Base-by-base conservation (phyloP, 2,329 filamentous ascomycete species). In the Didymella keratinophila region DNA sequence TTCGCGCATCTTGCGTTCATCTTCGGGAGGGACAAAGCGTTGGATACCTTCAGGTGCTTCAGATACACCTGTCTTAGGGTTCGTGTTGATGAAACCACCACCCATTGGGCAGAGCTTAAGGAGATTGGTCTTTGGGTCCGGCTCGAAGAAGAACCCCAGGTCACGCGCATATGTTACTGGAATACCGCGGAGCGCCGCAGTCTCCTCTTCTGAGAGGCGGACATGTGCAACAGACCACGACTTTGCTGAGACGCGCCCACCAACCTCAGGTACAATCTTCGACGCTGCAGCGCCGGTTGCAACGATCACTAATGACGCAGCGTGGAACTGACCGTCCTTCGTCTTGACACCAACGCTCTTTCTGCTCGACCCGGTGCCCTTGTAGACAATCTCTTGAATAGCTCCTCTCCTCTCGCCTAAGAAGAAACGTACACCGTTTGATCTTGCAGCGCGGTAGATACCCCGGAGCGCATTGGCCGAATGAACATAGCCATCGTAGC, bases 141-240 rank as follows among this genome's bases (percentile, higher is more conserved):
- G 86, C 70, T 89, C 87, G 56, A 89, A 89, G 74, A 87, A 86
- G 77, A 89, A 89, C 0, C 86, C 86, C 0, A 88, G 75, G 60
- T 89, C 86, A 2, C 86, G 81, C 1, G 83, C 82, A 51, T 87
- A 86, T 0, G 83, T 86, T 0, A 87, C 84, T 0, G 87, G 86
- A 11, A 89, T 85, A 2, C 84, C 83, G 2, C 82, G 80, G 1
- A 89, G 80, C 5, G 74, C 75, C 2, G 81, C 78, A 0, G 82
- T 80, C 69, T 89, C 86, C 0, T 80, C 79, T 6, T 83, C 78
- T 0, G 80, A 86, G 1, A 89, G 78, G 46, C 83, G 81, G 2
- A 88, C 77, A 65, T 89, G 86, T 0, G 83, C 86, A 1, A 89
- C 81, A 0, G 83, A 82, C 83, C 85, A 88, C 0, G 80, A 82